These are phyloP conservation scores for Pseudogymnoascus sp. DNA, from an alignment of 2,329 filamentous ascomycete species.

Conservation along the genomic window DNA sequence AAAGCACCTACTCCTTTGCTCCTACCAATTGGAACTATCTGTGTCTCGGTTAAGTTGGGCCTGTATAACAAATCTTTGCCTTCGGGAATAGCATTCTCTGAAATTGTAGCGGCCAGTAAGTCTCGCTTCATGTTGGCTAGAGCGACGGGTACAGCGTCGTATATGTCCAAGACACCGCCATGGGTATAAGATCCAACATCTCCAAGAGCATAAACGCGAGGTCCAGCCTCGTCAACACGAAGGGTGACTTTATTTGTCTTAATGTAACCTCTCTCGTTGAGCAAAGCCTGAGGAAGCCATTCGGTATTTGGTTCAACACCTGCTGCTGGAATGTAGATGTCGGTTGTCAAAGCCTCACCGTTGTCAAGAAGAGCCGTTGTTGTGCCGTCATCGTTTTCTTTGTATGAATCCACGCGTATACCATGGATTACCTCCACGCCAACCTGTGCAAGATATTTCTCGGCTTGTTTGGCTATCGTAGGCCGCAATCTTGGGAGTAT, in stretches of 20 bases:
- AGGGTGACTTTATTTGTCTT: no score
- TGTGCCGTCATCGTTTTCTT: slow-evolving; percentile 17
- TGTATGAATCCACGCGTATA: slow-evolving; percentile 29
- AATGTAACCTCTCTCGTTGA: no score
- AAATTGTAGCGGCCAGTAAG: no score
- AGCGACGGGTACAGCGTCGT: no score
- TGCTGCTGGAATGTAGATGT: slow-evolving; percentile 39
- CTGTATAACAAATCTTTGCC: no score
- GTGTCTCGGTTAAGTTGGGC: slow-evolving; percentile 21
- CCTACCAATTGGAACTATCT: slow-evolving; percentile 36
- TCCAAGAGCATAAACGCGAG: no score
- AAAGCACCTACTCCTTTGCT: slow-evolving; percentile 35
- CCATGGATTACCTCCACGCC: slow-evolving; percentile 40
- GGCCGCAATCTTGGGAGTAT: slow-evolving; percentile 34
- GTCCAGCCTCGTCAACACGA: no score
- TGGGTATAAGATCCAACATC: no score
- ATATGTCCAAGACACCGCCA: no score
- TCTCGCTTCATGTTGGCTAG: no score
- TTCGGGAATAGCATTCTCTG: no score
- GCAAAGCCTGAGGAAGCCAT: slow-evolving; percentile 24
- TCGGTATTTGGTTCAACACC: slow-evolving; percentile 34
- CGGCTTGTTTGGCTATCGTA: slow-evolving; percentile 31
- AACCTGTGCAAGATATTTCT: slow-evolving; percentile 32
- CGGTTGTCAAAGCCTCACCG: slow-evolving; percentile 31
- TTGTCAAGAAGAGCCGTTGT: slow-evolving; percentile 31